Base-by-base conservation (phyloP, 2,329 filamentous ascomycete genomes). In the Fusarium sp. region DNA sequence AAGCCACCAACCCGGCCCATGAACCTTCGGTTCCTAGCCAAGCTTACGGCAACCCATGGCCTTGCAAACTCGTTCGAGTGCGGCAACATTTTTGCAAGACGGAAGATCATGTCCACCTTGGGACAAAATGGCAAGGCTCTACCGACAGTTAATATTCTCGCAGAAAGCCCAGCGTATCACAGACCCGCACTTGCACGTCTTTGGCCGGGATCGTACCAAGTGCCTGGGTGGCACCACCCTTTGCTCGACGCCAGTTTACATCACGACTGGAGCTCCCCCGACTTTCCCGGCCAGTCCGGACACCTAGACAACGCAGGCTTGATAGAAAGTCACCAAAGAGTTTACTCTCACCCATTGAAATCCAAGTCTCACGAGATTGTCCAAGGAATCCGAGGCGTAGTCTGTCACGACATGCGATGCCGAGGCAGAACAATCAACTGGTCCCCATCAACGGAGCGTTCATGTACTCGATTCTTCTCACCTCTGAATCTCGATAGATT, bases 401-500 rank as follows among this genome's bases (percentile, higher is more conserved):
- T 33, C 29, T 62, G 62, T 6, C 36, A 36, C 27, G 33, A 33
- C 20, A 57, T 22, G 45, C 47, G 22, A 25, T 35, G n/a, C 52
- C 57, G 18, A n/a, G 36, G 36, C 36, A 38, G 16, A n/a, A 38
- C 36, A n/a, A 38, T 25, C 18, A 56, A 27, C 16, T 70, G 52
- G 64, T 35, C 60, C 20, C 20, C 54, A 20, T 22, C 40, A 11
- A n/a, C 4, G 4, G 50, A 68, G 20, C 20, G 35, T 2, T 54
- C 70, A 6, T 71, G 60, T 16, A 20, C 54, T 8, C 31, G 25
- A 2, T 74, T 71, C 54, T 74, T 74, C 36, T 74, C 70, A 5
- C 65, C 68, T 2, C 16, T 13, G 4, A 74, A 74, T 14, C 33
- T 74, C 7, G 70, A 71, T 2, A 29, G 22, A 2, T 74, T 66